Evolutionary conservation across 495 filamentous ascomycete species (phyloP).

Genomic region (Pyrenula massariospora): DNA sequence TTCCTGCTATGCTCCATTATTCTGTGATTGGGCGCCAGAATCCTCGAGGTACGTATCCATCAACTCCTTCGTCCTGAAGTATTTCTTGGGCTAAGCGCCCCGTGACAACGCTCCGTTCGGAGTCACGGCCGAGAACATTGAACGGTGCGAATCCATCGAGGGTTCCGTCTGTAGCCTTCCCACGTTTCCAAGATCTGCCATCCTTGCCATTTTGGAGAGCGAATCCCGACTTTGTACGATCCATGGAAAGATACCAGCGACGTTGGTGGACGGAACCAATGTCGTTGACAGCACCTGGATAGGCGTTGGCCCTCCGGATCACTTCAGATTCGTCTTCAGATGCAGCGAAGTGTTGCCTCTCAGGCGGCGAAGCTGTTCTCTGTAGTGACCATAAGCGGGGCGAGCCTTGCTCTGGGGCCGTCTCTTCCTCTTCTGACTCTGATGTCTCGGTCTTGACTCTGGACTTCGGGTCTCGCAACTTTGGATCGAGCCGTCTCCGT

Average conservation of each 20-base stretch:
- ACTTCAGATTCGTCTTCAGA: constrained; percentile 10
- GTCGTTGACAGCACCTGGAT: constrained; percentile 42
- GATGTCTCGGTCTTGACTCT: constrained; percentile 5
- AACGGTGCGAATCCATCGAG: constrained; percentile 40
- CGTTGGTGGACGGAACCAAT: constrained; percentile 55
- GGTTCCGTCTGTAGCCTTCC: constrained; percentile 5
- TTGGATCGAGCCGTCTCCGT: constrained; percentile 8
- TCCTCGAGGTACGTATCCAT: constrained; percentile 37
- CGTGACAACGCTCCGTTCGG: constrained; percentile 52
- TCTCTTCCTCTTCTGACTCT: neutral
- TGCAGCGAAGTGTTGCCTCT: neutral
- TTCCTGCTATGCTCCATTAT: constrained; percentile 11
- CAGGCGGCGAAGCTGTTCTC: neutral
- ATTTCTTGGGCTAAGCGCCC: constrained; percentile 44
- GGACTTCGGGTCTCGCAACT: neutral
- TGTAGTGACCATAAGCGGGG: neutral
- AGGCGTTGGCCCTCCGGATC: constrained; percentile 51
- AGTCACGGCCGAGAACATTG: constrained; percentile 41
- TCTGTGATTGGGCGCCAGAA: constrained; percentile 46
- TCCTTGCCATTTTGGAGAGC: constrained; percentile 9
- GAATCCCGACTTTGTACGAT: constrained; percentile 43
- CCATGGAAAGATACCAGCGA: constrained; percentile 48
- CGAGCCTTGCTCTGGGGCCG: neutral
- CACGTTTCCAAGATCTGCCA: constrained; percentile 16
- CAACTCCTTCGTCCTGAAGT: constrained; percentile 44